Evolutionary conservation across 2,329 filamentous ascomycete species (phyloP).

Genomic region (Pseudocercospora cruenta): DNA sequence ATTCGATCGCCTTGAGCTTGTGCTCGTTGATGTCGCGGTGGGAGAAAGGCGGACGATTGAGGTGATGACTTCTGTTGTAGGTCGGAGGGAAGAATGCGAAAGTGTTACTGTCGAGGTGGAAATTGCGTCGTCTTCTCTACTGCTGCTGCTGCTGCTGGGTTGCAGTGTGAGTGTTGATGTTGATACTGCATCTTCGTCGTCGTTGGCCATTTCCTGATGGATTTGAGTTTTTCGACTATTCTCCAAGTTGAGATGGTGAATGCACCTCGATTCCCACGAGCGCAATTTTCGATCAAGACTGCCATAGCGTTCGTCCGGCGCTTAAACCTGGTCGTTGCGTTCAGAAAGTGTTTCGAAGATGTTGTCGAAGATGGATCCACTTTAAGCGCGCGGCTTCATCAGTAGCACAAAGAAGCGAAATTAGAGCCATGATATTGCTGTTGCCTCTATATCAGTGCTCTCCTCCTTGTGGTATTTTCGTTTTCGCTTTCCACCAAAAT

Average conservation of each 20-base stretch:
- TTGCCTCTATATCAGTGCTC: not conserved
- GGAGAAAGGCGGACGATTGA: not conserved
- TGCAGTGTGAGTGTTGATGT: not conserved
- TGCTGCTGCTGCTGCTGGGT: conserved; percentile 1
- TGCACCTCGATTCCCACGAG: not conserved
- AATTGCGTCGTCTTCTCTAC: not conserved
- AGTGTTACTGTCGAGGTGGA: not conserved
- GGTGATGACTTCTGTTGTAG: not conserved
- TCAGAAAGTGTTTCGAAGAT: not conserved
- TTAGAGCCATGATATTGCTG: not conserved
- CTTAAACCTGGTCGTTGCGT: not conserved
- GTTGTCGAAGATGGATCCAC: not conserved
- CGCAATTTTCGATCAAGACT: not conserved
- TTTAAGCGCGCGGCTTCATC: not conserved
- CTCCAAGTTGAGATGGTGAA: not conserved
- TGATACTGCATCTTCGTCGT: not conserved
- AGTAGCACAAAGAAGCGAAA: not conserved
- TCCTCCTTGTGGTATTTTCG: too few relatives aligned
- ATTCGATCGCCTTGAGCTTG: not conserved
- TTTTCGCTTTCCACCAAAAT: too few relatives aligned
- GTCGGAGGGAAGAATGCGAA: not conserved
- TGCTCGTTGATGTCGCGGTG: not conserved
- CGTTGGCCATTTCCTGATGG: not conserved
- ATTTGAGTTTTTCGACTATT: too few relatives aligned
- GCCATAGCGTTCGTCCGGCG: not conserved